Percentiles rank a stretch among this genome's conserved stretches.
phyloP scores from a whole-genome alignment of 495 filamentous ascomycete genomes.

The Mytilinidion resinicola region DNA sequence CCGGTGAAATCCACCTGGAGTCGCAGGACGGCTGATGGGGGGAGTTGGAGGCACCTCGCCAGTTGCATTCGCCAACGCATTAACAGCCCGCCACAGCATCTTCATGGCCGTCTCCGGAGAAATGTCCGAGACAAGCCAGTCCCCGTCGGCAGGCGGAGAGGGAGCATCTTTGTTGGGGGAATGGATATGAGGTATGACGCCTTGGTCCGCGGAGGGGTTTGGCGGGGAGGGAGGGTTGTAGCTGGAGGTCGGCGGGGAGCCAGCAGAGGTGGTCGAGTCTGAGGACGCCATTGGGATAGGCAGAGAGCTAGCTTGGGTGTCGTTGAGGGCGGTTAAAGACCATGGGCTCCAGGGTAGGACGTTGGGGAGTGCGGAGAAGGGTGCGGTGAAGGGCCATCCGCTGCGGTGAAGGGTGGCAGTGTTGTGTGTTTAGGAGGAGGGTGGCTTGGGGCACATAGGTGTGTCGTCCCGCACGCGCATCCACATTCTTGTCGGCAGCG shows the following conservation, averaged over 20 bases:
- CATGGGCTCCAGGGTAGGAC: too few species aligned
- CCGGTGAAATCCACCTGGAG: slow-evolving; percentile 42
- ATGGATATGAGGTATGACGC: slow-evolving; percentile 28
- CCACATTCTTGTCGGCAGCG: too few species aligned
- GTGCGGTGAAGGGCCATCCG: too few species aligned
- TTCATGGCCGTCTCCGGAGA: slow-evolving; percentile 69
- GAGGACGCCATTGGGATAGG: background rate
- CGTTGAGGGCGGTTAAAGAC: too few species aligned
- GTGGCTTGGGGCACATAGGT: too few species aligned
- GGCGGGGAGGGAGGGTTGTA: slow-evolving; percentile 25
- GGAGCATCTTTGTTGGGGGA: slow-evolving; percentile 14
- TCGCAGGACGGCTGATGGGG: slow-evolving; percentile 52
- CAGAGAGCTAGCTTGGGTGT: too few species aligned
- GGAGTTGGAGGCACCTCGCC: slow-evolving; percentile 72
- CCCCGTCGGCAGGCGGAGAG: slow-evolving; percentile 22
- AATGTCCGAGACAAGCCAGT: slow-evolving; percentile 63
- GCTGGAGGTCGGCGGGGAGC: background rate
- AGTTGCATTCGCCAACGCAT: slow-evolving; percentile 62
- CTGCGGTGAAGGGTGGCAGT: too few species aligned
- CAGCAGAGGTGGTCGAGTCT: background rate
- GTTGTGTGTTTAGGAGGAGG: too few species aligned
- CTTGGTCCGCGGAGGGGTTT: slow-evolving; percentile 31
- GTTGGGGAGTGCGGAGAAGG: too few species aligned
- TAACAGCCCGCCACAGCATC: slow-evolving; percentile 64
- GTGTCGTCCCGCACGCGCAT: too few species aligned